Percentiles rank a stretch among this genome's conserved stretches.
These are phyloP conservation scores for Malus sylvestris DNA, from an alignment of 306 rosid genomes.

Conservation along the genomic window DNA sequence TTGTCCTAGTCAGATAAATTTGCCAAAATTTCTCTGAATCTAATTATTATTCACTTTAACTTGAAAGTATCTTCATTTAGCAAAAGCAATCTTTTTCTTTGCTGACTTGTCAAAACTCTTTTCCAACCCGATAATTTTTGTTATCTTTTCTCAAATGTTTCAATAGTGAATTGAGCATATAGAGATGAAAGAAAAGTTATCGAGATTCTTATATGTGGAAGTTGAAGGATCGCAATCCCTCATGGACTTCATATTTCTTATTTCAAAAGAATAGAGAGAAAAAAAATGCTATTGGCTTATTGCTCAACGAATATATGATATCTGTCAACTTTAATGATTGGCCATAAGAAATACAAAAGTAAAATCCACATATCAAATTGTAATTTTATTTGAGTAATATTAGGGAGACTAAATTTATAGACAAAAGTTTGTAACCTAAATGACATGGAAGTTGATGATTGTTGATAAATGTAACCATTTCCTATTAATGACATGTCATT, in stretches of 20 bases:
- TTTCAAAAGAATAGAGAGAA: background rate
- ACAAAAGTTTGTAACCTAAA: no score
- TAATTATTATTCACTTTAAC: no score
- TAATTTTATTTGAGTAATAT: no score
- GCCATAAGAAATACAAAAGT: background rate
- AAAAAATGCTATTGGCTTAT: background rate
- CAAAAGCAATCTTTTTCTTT: background rate
- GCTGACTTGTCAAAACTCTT: background rate
- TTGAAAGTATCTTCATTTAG: background rate
- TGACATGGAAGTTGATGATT: no score
- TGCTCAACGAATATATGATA: background rate
- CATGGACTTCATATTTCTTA: background rate
- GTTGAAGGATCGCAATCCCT: background rate
- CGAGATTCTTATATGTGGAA: background rate
- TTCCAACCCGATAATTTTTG: background rate
- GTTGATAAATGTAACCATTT: no score
- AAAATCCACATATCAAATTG: background rate
- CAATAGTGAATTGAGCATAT: background rate
- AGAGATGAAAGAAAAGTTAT: background rate
- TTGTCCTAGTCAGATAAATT: no score
- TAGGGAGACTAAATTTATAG: no score
- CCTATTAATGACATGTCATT: no score
- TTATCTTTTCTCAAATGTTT: background rate
- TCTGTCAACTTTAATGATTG: background rate
- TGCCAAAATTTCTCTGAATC: no score